phyloP scores from a whole-genome alignment of 148 eudicot species.

The Silene latifolia region DNA sequence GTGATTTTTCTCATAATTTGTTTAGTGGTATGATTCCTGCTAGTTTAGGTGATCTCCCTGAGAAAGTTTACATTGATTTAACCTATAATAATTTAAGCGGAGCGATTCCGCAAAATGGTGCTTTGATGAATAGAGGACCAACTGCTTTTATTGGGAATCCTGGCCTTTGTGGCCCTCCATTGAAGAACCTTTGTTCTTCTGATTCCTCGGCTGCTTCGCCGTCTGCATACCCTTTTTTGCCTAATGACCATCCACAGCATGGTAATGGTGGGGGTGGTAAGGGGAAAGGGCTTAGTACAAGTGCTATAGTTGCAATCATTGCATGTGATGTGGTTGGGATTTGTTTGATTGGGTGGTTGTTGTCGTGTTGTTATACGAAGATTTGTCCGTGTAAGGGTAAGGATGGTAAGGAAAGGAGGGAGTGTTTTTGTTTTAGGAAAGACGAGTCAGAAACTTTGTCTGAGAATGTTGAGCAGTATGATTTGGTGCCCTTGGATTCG shows the following conservation, averaged over 20 bases:
- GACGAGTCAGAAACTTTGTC: constrained; percentile 86
- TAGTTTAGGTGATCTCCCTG: constrained; percentile 91
- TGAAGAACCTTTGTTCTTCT: constrained; percentile 62
- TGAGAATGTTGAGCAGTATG: constrained; percentile 77
- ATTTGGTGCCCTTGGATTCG: constrained; percentile 68
- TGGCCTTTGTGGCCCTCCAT: constrained; percentile 87
- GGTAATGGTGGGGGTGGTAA: constrained; percentile 32
- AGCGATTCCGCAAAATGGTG: constrained; percentile 87
- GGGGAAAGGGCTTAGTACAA: constrained; percentile 61
- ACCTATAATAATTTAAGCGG: constrained; percentile 81
- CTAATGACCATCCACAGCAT: constrained; percentile 48
- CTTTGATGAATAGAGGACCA: constrained; percentile 84
- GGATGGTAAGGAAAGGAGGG: constrained; percentile 49
- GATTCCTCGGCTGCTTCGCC: constrained; percentile 45
- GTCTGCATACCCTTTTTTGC: constrained; percentile 62
- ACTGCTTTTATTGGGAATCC: constrained; percentile 93
- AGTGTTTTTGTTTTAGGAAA: constrained; percentile 77
- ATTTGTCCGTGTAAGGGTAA: constrained; percentile 46
- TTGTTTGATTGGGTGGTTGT: constrained; percentile 74
- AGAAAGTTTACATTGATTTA: constrained; percentile 90
- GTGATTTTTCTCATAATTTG: constrained; percentile 82
- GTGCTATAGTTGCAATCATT: constrained; percentile 51
- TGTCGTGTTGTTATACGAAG: constrained; percentile 77
- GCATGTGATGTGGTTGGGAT: constrained; percentile 78
- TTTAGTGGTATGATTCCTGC: constrained; percentile 85